Conservation (phyloP, 345 rosid species). For the Eutrema yunnanense region DNA sequence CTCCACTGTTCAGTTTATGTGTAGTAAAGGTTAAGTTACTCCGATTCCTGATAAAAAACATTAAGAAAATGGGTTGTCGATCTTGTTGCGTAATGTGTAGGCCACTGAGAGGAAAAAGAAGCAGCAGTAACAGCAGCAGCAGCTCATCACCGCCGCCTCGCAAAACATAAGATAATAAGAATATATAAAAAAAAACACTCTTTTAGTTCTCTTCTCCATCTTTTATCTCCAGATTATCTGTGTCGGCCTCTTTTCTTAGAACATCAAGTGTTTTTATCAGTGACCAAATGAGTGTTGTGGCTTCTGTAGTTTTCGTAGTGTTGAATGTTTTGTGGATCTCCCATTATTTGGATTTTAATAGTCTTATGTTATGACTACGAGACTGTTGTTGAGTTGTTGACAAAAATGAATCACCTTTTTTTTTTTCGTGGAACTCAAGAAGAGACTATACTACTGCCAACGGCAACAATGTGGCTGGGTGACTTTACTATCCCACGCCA, state of each 20-base stretch:
- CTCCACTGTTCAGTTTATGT: background rate
- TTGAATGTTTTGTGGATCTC: slow-evolving; percentile 2
- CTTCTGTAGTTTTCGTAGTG: background rate
- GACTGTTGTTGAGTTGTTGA: background rate
- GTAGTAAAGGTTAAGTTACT: background rate
- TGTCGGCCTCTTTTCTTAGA: background rate
- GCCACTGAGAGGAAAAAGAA: slow-evolving; percentile 82
- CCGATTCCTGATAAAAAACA: background rate
- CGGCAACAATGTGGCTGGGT: background rate
- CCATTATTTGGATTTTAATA: background rate
- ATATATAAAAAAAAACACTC: background rate
- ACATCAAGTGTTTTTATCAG: background rate
- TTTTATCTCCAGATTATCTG: background rate
- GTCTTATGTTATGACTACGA: background rate
- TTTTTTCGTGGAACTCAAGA: no score
- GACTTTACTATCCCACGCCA: background rate
- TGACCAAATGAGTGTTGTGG: slow-evolving; percentile 18
- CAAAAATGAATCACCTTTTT: no score
- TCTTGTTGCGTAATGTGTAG: slow-evolving; percentile 30
- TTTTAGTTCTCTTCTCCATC: background rate
- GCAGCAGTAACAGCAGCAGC: slow-evolving; percentile 84
- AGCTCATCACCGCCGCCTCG: slow-evolving; percentile 81
- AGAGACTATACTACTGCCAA: background rate
- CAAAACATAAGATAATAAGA: slow-evolving; percentile 27
- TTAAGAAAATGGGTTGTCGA: background rate